phyloP scores from a whole-genome alignment of 495 filamentous ascomycete species.

The Aspergillus bertholletiae region DNA sequence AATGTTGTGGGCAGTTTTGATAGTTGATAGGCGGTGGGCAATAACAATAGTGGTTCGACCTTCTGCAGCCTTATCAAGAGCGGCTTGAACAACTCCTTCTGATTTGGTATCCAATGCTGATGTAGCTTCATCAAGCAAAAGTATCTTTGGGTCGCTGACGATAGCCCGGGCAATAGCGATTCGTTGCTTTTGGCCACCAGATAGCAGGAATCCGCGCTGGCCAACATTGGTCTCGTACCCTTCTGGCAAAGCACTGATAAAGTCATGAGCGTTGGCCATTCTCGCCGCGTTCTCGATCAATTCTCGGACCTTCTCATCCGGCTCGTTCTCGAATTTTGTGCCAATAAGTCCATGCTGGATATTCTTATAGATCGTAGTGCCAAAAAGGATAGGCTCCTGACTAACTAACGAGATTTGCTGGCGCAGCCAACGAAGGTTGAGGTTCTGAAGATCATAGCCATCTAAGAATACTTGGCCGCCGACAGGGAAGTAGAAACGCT shows the following conservation, averaged over 20 bases:
- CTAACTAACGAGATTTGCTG: slow-evolving; percentile 88
- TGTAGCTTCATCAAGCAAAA: slow-evolving; percentile 93
- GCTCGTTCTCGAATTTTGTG: slow-evolving; percentile 65
- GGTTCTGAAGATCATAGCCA: slow-evolving; percentile 70
- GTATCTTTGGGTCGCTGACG: slow-evolving; percentile 91
- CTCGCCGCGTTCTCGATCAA: slow-evolving; percentile 76
- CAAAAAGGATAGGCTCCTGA: slow-evolving; percentile 70
- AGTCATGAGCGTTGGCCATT: slow-evolving; percentile 92
- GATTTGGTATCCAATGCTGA: slow-evolving; percentile 93
- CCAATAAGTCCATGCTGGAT: slow-evolving; percentile 87
- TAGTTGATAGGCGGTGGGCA: slow-evolving; percentile 90
- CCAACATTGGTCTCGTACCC: slow-evolving; percentile 93
- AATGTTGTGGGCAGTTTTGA: slow-evolving; percentile 92
- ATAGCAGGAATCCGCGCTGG: slow-evolving; percentile 87
- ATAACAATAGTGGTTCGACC: slow-evolving; percentile 97
- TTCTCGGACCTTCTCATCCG: slow-evolving; percentile 61
- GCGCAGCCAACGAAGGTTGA: slow-evolving; percentile 89
- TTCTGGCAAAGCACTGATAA: slow-evolving; percentile 78
- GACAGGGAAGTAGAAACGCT: slow-evolving; percentile 89
- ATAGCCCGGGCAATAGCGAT: slow-evolving; percentile 87
- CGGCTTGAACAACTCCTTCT: slow-evolving; percentile 91
- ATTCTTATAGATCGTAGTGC: slow-evolving; percentile 81
- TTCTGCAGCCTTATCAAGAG: slow-evolving; percentile 78
- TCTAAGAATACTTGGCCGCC: slow-evolving; percentile 77
- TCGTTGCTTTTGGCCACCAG: slow-evolving; percentile 94